Percentiles rank a stretch among this genome's conserved stretches.
Evolutionary conservation across 805 yeast genomes (phyloP).

Genomic region (Starmera caribaea): DNA sequence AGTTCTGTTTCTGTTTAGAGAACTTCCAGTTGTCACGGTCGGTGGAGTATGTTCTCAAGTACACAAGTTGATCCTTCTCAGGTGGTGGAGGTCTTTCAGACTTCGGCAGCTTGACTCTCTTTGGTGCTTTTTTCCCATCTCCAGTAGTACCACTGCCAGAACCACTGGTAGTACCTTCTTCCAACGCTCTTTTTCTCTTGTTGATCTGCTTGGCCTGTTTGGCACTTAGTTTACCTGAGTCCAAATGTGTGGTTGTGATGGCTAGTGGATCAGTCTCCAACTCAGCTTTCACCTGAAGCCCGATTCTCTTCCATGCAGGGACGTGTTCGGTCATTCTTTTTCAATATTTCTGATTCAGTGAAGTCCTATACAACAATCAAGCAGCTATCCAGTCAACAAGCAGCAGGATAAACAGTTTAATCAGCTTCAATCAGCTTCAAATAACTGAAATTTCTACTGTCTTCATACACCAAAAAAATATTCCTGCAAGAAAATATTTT

Average conservation of each 20-base stretch:
- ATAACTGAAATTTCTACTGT: no score
- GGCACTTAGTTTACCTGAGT: constrained; percentile 28
- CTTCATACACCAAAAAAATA: no score
- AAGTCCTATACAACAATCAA: not conserved
- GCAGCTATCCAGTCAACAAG: not conserved
- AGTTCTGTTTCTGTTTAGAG: constrained; percentile 78
- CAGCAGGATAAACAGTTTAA: no score
- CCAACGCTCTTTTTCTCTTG: constrained; percentile 9
- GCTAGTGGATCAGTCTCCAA: constrained; percentile 36
- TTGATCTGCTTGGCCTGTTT: constrained; percentile 34
- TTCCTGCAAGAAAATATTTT: not conserved
- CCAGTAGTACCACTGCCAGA: not conserved
- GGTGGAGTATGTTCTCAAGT: constrained; percentile 46
- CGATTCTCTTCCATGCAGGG: constrained; percentile 85
- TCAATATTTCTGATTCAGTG: not conserved
- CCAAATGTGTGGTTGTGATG: constrained; percentile 31
- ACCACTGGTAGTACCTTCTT: constrained; percentile 8
- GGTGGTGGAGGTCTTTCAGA: constrained; percentile 60
- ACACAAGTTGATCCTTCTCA: constrained; percentile 64
- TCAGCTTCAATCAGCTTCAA: no score
- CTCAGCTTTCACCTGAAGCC: constrained; percentile 49
- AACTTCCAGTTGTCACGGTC: constrained; percentile 69
- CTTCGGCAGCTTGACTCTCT: constrained; percentile 62
- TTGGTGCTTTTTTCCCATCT: constrained; percentile 46
- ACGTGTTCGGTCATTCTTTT: constrained; percentile 21